These are phyloP conservation scores for Apostasia ramifera DNA, from an alignment of 106 monocot species.

Conservation along the genomic window DNA sequence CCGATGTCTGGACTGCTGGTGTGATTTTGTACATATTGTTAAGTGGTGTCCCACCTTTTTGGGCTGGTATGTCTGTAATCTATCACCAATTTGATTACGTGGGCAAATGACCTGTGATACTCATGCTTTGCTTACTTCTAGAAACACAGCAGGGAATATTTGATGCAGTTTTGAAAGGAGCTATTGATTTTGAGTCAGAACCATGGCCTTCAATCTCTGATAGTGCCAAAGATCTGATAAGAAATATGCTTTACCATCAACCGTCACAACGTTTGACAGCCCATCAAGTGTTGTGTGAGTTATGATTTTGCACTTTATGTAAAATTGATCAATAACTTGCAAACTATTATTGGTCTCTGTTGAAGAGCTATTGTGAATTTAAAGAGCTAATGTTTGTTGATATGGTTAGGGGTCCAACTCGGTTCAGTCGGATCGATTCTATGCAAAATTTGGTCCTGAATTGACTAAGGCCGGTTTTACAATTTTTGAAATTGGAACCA, in stretches of 20 bases:
- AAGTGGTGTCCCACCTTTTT: conserved; percentile 5
- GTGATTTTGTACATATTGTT: conserved; percentile 70
- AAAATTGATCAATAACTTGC: too few species aligned
- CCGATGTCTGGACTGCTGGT: conserved; percentile 79
- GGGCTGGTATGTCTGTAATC: conserved; percentile 37
- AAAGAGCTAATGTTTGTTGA: too few species aligned
- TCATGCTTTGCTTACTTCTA: conserved; percentile 1
- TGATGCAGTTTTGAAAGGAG: conserved; percentile 63
- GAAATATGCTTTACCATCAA: conserved; percentile 53
- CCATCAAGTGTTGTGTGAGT: conserved; percentile 54
- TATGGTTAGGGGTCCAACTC: too few species aligned
- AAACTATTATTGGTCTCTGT: too few species aligned
- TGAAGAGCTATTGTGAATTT: too few species aligned
- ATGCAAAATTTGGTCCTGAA: too few species aligned
- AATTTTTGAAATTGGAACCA: too few species aligned
- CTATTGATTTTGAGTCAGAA: conserved; percentile 65
- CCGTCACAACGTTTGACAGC: conserved; percentile 57
- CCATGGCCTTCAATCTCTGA: conserved; percentile 71
- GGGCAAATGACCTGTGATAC: too few species aligned
- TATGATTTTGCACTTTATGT: not conserved
- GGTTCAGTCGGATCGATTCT: too few species aligned
- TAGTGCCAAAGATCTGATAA: conserved; percentile 70
- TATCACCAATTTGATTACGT: not conserved
- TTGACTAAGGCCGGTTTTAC: too few species aligned
- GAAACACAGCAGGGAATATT: conserved; percentile 80